These are phyloP conservation scores for Colletotrichum cuscutae DNA, from an alignment of 2,329 filamentous ascomycete species.

Conservation along the genomic window DNA sequence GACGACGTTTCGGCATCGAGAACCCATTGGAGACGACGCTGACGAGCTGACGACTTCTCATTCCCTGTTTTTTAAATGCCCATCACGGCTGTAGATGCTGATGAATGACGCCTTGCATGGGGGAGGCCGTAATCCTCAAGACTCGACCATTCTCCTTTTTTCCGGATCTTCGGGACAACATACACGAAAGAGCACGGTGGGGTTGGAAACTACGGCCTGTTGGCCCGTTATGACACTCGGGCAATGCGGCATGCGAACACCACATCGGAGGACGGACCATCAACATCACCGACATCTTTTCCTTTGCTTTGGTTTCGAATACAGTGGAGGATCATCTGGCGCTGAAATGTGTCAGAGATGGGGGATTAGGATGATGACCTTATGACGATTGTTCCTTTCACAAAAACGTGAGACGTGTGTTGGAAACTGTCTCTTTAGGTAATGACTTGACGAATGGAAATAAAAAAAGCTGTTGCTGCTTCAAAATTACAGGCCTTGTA, in stretches of 20 bases:
- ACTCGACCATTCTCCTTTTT: constrained; percentile 31
- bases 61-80: constrained; percentile 46
- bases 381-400: constrained; percentile 41
- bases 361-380: constrained; percentile 43
- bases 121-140: constrained; percentile 41
- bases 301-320: constrained; percentile 29
- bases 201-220: background rate
- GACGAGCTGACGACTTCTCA: constrained; percentile 50
- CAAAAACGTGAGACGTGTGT: constrained; percentile 52
- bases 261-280: constrained; percentile 14
- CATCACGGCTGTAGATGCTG: constrained; percentile 53
- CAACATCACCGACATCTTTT: constrained; percentile 30
- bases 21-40: constrained; percentile 43
- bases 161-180: constrained; percentile 23
- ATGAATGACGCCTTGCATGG: constrained; percentile 57
- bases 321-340: constrained; percentile 20
- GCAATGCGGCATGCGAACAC: constrained; percentile 2
- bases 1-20: constrained; percentile 41
- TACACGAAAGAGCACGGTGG: constrained; percentile 30
- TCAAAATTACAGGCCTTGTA: background rate
- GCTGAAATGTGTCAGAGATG: constrained; percentile 35
- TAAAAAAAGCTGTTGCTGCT: constrained; percentile 50
- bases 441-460: constrained; percentile 51
- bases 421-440: constrained; percentile 50
- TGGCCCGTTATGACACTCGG: constrained; percentile 33